Evolutionary conservation across 1,284 basidiomycete species (phyloP).

Genomic region (Ceratobasidium sp.): DNA sequence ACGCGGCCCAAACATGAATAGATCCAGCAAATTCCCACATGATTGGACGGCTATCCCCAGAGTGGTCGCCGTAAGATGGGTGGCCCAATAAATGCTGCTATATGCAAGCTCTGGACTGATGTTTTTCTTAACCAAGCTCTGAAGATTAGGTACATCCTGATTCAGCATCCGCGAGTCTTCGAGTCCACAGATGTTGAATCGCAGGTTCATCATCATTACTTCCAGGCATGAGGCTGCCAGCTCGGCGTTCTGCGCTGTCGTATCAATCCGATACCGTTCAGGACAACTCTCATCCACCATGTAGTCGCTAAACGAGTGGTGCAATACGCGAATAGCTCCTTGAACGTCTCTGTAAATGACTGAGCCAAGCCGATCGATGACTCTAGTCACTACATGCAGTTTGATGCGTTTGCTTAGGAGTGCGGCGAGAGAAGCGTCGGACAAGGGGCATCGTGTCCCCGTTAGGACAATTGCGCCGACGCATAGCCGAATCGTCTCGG

Average conservation of each 20-base stretch:
- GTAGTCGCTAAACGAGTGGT: constrained; percentile 43
- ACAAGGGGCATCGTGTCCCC: neutral
- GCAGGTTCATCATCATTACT: constrained; percentile 4
- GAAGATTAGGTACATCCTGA: constrained; percentile 28
- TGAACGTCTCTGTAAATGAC: constrained; percentile 13
- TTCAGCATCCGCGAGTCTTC: neutral
- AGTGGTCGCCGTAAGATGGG: neutral
- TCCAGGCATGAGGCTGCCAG: constrained; percentile 17
- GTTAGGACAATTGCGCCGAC: neutral
- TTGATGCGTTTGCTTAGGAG: neutral
- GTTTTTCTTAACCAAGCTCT: neutral
- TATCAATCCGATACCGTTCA: neutral
- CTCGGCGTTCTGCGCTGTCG: neutral
- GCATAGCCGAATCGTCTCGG: neutral
- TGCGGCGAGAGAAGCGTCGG: neutral
- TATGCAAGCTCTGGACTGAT: neutral
- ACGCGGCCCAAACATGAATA: neutral
- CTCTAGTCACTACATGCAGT: neutral
- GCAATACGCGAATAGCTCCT: constrained; percentile 23
- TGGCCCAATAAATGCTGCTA: neutral
- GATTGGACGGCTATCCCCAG: too few relatives aligned
- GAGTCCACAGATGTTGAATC: constrained; percentile 24
- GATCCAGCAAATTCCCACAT: neutral
- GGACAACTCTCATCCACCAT: neutral
- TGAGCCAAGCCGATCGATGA: constrained; percentile 18